Evolutionary conservation across 805 yeast species (phyloP).

Genomic region (Nakazawaea ernobii): DNA sequence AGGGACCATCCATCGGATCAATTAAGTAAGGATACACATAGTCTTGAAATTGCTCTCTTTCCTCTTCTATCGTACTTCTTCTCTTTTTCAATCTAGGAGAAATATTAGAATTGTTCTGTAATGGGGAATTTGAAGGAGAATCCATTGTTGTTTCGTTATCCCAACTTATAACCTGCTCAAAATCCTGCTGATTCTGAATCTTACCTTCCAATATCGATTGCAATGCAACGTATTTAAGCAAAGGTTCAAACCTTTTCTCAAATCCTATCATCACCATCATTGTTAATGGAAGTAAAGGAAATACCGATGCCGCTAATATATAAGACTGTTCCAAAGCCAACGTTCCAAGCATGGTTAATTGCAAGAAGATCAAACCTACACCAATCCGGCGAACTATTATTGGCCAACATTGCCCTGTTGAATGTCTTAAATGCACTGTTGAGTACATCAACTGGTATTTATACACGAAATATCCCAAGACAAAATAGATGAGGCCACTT

Average conservation of each 20-base stretch:
- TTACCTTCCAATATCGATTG: conserved; percentile 42
- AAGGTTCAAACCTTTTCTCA: conserved; percentile 49
- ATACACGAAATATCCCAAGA: conserved; percentile 81
- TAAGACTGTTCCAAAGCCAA: conserved; percentile 55
- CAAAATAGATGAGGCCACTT: conserved; percentile 79
- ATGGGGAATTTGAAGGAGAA: conserved; percentile 5
- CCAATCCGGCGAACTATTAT: conserved; percentile 52
- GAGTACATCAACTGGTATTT: conserved; percentile 88
- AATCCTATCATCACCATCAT: conserved; percentile 41
- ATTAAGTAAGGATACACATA: conserved; percentile 44
- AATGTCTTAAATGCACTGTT: conserved; percentile 92
- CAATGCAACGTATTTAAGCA: conserved; percentile 50
- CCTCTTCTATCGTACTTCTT: conserved; percentile 52
- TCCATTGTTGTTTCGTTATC: conserved; percentile 15
- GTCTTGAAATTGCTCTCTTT: conserved; percentile 43
- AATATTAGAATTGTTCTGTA: background rate
- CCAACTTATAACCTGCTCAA: conserved; percentile 24
- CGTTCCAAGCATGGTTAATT: conserved; percentile 60
- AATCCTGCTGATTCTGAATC: background rate
- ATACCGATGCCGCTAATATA: conserved; percentile 38
- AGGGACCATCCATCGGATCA: conserved; percentile 47
- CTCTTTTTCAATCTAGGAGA: conserved; percentile 23
- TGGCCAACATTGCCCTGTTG: conserved; percentile 90
- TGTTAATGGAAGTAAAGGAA: conserved; percentile 45
- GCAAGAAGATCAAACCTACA: conserved; percentile 49